phyloP scores from a whole-genome alignment of 768 basidiomycete species.

The Amanita muscaria region DNA sequence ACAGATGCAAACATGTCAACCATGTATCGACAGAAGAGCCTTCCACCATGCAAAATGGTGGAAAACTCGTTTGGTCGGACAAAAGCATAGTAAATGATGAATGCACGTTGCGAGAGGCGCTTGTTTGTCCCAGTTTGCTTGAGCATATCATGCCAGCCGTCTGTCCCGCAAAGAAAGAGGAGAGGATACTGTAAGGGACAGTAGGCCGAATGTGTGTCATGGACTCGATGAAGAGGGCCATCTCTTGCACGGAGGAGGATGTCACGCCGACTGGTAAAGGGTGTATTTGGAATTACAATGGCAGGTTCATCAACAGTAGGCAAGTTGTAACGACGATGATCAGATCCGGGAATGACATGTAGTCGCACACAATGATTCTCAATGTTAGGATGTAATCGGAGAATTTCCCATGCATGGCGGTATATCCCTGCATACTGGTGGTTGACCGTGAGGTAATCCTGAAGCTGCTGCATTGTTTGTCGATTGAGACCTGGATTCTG shows the following conservation, averaged over 20 bases:
- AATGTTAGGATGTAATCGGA: not conserved
- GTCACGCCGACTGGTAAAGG: too few relatives aligned
- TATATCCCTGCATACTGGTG: constrained; percentile 1
- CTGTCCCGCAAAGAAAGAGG: constrained; percentile 30
- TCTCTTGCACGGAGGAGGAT: too few relatives aligned
- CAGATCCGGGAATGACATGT: not conserved
- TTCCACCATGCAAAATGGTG: constrained; percentile 26
- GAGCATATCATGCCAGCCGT: constrained; percentile 25
- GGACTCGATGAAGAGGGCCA: too few relatives aligned
- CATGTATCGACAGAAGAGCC: constrained; percentile 35
- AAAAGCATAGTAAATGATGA: not conserved
- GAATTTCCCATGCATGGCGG: not conserved
- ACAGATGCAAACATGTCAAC: constrained; percentile 37
- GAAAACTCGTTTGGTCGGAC: constrained; percentile 11
- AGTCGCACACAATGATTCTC: not conserved
- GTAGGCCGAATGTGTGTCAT: constrained; percentile 16
- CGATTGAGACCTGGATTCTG: too few relatives aligned
- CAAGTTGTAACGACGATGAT: not conserved
- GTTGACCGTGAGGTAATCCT: not conserved
- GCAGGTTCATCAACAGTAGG: not conserved
- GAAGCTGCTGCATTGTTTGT: constrained; percentile 2
- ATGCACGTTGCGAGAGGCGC: not conserved
- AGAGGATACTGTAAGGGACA: constrained; percentile 33
- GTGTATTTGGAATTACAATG: too few relatives aligned
- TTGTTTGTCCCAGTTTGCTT: too few relatives aligned